Evolutionary conservation across 805 yeast species (phyloP), one percentile per base, ranked within the genome.

Genomic region (Dipodascopsis uninucleata): DNA sequence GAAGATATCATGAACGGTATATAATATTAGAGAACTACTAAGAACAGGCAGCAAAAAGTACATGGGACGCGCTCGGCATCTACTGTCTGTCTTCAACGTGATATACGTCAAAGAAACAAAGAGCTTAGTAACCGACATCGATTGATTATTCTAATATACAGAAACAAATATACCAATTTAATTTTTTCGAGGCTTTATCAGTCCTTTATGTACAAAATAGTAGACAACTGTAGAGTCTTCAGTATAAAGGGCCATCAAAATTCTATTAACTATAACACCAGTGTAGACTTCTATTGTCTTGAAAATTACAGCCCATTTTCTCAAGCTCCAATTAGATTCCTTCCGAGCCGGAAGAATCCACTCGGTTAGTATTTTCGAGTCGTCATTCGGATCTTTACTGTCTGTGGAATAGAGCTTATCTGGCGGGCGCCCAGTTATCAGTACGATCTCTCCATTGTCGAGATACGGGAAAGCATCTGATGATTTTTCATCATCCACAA

Each of bases 161-260:
- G n/a, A n/a, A n/a, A n/a, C n/a, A n/a, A n/a, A n/a, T n/a, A n/a
- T n/a, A n/a, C n/a, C n/a, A n/a, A n/a, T n/a, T 39, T 47, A 67
- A 44, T 69, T 68, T 45, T 63, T 66, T 22, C 70, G 51, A 5
- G 73, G 73, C 43, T 58, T 61, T 24, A 62, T 62, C 24, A 69
- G 54, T 3, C 71, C 72, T 22, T 60, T 53, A 43, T 68, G 61
- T 21, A 69, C 64, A 31, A 70, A 55, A 43, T 69, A 69, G 49
- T 67, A 69, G 4, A 72, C 75, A 40, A 70, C 64, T 2, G 74
- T 69, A 2, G 70, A 64, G 44, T 69, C 73, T 26, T 61, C 57
- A 6, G 71, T 62, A n/a, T 65, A 61, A 64, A 69, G 59, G 3
- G 71, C 73, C 70, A 69, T 65, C 2, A 68, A 52, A 4, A 70